Evolutionary conservation across 1,284 basidiomycete species (phyloP).

Genomic region (Fomitopsis betulina): DNA sequence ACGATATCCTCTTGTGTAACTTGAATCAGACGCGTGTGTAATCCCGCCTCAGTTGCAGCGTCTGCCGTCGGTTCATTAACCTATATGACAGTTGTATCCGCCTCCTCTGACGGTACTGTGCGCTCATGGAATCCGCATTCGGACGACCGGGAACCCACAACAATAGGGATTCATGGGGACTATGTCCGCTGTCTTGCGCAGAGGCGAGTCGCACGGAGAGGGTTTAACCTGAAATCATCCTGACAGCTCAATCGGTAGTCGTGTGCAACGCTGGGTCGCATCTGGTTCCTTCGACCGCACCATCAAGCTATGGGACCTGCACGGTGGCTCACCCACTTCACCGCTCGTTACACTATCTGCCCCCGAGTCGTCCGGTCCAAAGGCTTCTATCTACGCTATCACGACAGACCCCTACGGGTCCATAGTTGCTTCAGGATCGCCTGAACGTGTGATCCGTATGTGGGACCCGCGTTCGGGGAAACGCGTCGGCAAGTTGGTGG

Average conservation of each 20-base stretch:
- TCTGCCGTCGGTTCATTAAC: neutral
- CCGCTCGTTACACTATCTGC: conserved; percentile 59
- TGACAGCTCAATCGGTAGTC: conserved; percentile 35
- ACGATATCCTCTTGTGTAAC: conserved; percentile 92
- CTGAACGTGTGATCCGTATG: conserved; percentile 84
- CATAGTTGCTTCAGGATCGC: conserved; percentile 84
- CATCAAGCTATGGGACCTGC: conserved; percentile 94
- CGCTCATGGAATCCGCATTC: conserved; percentile 93
- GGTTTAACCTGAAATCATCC: conserved; percentile 1
- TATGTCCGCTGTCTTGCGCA: conserved; percentile 86
- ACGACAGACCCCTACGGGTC: conserved; percentile 78
- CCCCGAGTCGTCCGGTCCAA: conserved; percentile 56
- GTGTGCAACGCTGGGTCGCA: conserved; percentile 81
- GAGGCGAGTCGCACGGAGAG: conserved; percentile 41
- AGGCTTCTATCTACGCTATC: conserved; percentile 78
- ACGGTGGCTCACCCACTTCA: conserved; percentile 30
- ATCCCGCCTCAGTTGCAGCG: neutral
- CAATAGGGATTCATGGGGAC: conserved; percentile 87
- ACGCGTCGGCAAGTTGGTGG: conserved; percentile 75
- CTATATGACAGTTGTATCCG: conserved; percentile 69
- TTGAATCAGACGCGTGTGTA: conserved; percentile 80
- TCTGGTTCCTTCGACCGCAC: conserved; percentile 94
- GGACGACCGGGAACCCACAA: conserved; percentile 48
- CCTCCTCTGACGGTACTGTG: conserved; percentile 93
- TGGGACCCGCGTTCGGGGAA: conserved; percentile 90